Percentiles rank a stretch among this genome's conserved stretches.
These are phyloP conservation scores for Prunus yedoensis DNA, from an alignment of 331 rosid species.

Conservation along the genomic window DNA sequence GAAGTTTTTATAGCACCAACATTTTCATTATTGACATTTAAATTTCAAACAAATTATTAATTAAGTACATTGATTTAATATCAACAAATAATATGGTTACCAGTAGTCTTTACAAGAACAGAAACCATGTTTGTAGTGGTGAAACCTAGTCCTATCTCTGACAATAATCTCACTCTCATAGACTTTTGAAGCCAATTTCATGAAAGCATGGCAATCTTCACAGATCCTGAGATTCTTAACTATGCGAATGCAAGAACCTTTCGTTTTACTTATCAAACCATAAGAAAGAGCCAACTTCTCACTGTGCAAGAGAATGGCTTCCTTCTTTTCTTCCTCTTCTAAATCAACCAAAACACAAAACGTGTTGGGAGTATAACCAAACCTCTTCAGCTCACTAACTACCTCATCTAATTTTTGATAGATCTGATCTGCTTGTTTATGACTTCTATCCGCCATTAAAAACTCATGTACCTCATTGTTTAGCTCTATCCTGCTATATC, in stretches of 20 bases:
- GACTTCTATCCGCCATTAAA: conserved; percentile 76
- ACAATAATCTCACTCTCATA: conserved; percentile 57
- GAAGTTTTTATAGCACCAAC: neutral
- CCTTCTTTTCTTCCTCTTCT: conserved; percentile 75
- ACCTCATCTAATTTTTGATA: conserved; percentile 70
- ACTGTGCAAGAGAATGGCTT: conserved; percentile 72
- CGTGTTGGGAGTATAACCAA: conserved; percentile 64
- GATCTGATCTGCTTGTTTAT: conserved; percentile 56
- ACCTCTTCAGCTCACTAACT: conserved; percentile 53
- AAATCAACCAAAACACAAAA: conserved; percentile 55
- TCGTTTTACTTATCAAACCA: conserved; percentile 53
- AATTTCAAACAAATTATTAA: neutral
- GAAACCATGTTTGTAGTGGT: conserved; percentile 60
- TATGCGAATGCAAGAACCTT: conserved; percentile 50
- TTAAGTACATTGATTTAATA: neutral
- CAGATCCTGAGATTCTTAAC: conserved; percentile 80
- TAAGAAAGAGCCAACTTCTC: conserved; percentile 81
- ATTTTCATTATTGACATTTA: neutral
- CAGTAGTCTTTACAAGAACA: conserved; percentile 86
- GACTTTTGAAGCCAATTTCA: conserved; percentile 74
- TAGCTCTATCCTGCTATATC: conserved; percentile 69
- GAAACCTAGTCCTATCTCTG: conserved; percentile 83
- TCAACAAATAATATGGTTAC: conserved; percentile 28
- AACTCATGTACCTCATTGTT: conserved; percentile 65
- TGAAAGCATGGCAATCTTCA: conserved; percentile 77